Evolutionary conservation across 2,329 filamentous ascomycete species (phyloP), one percentile per base, ranked within the genome.

Genomic region (Fusarium mangiferae): DNA sequence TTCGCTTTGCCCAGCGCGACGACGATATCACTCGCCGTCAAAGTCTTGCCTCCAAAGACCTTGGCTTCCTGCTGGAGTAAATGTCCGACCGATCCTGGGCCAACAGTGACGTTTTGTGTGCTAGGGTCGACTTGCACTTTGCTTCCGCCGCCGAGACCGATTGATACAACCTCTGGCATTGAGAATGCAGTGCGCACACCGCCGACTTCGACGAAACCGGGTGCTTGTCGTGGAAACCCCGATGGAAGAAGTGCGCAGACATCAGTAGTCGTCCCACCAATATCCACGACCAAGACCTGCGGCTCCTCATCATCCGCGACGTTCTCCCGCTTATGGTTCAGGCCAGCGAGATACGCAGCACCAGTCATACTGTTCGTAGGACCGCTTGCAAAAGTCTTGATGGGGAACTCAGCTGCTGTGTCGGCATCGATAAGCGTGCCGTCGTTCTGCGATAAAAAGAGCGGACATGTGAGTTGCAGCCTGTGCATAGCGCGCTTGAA

Each of bases 211-310:
- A 88, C 87, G 60, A 88, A 90, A 0, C 87, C 87, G 0, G 88
- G 85, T 7, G 90, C 88, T 70, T 90, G 89, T 26, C 89, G 84
- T 0, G 90, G 90, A 52, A 90, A 90, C 0, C 90, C 90, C 6
- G 86, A 89, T 0, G 88, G 85, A 3, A 90, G 81, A 5, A 91
- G 78, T 1, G 88, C 83, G 33, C 89, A 89, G 14, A 90, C 86
- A 77, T 91, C 90, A 5, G 88, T 89, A 0, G 89, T 91, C 0
- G 90, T 91, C 22, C 89, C 89, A 13, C 90, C 89, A 35, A 91
- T 85, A 73, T 91, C 89, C 5, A 90, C 84, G 0, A 90, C 88
- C 48, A 90, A 73, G 2, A 84, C 55, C 42, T 83, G 82, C 3
- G 81, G 80, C 28, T 79, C 73, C 20, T 38, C 59, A 24, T 78